Evolutionary conservation across 495 filamentous ascomycete genomes (phyloP).

Genomic region (Usnea hakonensis): DNA sequence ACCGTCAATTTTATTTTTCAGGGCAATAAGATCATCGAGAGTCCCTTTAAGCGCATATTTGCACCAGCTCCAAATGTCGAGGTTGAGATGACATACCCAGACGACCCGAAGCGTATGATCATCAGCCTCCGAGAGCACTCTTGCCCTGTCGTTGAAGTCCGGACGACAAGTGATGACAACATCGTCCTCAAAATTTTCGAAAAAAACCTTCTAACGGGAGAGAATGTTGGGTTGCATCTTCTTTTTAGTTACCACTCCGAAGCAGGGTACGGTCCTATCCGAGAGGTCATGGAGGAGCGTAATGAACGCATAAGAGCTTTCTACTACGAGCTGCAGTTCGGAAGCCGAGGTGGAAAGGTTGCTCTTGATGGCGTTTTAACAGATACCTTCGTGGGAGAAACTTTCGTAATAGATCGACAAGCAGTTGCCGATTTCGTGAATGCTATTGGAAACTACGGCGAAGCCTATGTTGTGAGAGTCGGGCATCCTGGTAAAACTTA

Average conservation of each 20-base stretch:
- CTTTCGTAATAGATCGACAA: no score
- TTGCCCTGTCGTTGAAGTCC: slow-evolving; percentile 63
- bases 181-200: slow-evolving; percentile 81
- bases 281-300: not conserved
- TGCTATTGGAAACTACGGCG: no score
- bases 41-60: slow-evolving; percentile 85
- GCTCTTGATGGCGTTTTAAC: no score
- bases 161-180: slow-evolving; percentile 61
- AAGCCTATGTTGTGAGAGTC: no score
- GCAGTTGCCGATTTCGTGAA: no score
- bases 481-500: no score
- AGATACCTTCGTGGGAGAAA: no score
- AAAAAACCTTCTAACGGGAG: slow-evolving; percentile 41
- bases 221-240: no score
- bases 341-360: not conserved
- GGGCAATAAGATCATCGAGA: slow-evolving; percentile 88
- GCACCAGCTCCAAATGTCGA: slow-evolving; percentile 72
- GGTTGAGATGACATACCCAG: slow-evolving; percentile 71
- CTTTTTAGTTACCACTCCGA: not conserved
- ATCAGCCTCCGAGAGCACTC: slow-evolving; percentile 67
- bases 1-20: slow-evolving; percentile 88
- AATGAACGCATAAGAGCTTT: not conserved
- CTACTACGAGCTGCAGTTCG: not conserved
- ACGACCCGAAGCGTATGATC: slow-evolving; percentile 65
- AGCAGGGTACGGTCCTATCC: not conserved